Base-by-base conservation (phyloP, 2,329 filamentous ascomycete species). In the Raffaelea ambrosiae region DNA sequence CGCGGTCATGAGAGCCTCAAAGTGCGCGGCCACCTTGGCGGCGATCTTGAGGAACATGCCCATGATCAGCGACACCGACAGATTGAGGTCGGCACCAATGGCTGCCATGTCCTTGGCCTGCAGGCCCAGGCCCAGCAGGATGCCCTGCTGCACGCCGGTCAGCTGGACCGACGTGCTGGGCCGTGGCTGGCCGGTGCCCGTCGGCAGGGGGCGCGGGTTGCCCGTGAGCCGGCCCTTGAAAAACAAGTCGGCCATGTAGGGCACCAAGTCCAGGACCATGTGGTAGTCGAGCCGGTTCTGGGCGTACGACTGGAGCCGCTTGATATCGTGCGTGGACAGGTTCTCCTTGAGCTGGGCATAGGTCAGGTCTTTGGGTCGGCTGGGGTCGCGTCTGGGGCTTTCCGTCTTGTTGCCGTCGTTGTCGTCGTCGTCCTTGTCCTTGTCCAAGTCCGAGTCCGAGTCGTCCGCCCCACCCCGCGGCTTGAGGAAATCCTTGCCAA, bases 271-370 rank as follows among this genome's bases (percentile, higher is more conserved):
- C 23, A 97, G 77, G 48, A 98, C 93, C 57, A 96, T 90, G 61
- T 96, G 94, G 70, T 97, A 95, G 66, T 98, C 94, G 39, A 98
- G 81, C 76, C 96, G 86, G 67, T 95, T 95, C 67, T 94, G 95
- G 16, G 93, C 88, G 59, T 98, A 98, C 40, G 86, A 90, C 62
- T 96, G 91, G 3, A 98, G 74, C 23, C 93, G 84, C 71, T 97
- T 97, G 53, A 96, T 78, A 63, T 98, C 93, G 63, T 93, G 97
- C 0, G 93, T 90, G 3, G 87, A 88, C 64, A 98, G 78, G 3
- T 84, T 65, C 16, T 73, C 70, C 59, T 96, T 90, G 7, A 98
- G 76, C 52, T 90, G 85, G 1, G 68, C 54, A 66, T 94, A 95
- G 13, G 72, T 80, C 46, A 98, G 69, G n/a, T n/a, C n/a, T n/a